Conservation (phyloP, 164 flowering plant genomes). For the Vitis riparia region DNA sequence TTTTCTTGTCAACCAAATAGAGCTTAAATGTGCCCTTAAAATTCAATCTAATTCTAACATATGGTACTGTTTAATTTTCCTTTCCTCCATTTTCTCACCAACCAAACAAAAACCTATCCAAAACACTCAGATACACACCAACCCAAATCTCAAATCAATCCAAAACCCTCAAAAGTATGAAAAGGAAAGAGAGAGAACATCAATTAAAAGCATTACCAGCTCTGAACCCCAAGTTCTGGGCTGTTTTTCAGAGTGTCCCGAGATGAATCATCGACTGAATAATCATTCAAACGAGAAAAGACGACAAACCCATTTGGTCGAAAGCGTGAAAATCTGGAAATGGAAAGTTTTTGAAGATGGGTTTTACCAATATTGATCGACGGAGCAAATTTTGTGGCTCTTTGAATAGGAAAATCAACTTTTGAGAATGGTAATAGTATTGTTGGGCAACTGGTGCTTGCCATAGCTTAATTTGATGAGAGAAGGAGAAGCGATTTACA, state of each 20-base stretch:
- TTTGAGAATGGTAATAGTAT: background rate
- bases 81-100: background rate
- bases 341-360: background rate
- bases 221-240: conserved; percentile 26
- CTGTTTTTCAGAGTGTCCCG: background rate
- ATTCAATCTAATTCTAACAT: too few relatives aligned
- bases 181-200: background rate
- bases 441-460: background rate
- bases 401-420: background rate
- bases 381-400: too few relatives aligned
- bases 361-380: background rate
- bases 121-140: background rate
- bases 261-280: conserved; percentile 13
- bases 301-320: conserved; percentile 23
- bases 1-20: too few relatives aligned
- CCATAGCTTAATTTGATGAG: background rate
- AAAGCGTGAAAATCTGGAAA: conserved; percentile 11
- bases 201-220: conserved; percentile 16
- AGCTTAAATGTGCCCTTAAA: too few relatives aligned
- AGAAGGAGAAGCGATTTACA: too few relatives aligned
- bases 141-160: background rate
- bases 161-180: background rate
- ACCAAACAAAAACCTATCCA: background rate
- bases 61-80: too few relatives aligned
- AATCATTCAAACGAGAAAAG: conserved; percentile 17